These are phyloP conservation scores for Pseudogymnoascus sp. DNA, from an alignment of 2,329 filamentous ascomycete genomes.

Conservation along the genomic window DNA sequence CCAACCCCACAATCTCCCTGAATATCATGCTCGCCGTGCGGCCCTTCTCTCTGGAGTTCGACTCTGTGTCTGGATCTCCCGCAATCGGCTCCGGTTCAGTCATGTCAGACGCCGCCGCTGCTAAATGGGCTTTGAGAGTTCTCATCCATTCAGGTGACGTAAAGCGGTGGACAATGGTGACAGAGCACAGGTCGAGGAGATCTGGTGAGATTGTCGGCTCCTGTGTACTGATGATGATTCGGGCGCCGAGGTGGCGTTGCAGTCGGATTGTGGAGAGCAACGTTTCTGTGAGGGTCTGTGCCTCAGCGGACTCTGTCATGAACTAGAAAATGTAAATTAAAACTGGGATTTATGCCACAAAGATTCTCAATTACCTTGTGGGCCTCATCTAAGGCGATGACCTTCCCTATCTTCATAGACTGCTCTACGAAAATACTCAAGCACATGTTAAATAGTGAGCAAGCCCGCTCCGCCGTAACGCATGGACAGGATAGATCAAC, in stretches of 20 bases:
- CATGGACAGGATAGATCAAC: conserved; percentile 68
- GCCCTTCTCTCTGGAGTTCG: conserved; percentile 11
- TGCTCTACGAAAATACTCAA: conserved; percentile 57
- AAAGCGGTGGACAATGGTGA: conserved; percentile 68
- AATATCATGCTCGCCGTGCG: conserved; percentile 29
- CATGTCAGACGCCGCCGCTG: conserved; percentile 29
- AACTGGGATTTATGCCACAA: not conserved
- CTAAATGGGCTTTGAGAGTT: conserved; percentile 37
- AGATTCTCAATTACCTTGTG: conserved; percentile 48
- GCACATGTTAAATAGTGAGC: conserved; percentile 64
- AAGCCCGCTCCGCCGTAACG: conserved; percentile 57
- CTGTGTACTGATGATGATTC: conserved; percentile 67
- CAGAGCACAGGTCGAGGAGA: conserved; percentile 61
- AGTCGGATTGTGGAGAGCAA: conserved; percentile 57
- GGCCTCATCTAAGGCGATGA: conserved; percentile 67
- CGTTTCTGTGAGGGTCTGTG: conserved; percentile 49
- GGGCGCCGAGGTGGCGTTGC: conserved; percentile 59
- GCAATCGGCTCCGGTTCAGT: conserved; percentile 23
- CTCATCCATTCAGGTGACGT: conserved; percentile 56
- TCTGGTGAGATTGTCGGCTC: conserved; percentile 63
- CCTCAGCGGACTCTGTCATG: conserved; percentile 50
- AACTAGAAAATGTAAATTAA: conserved; percentile 34
- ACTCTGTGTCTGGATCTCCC: conserved; percentile 15
- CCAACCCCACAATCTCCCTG: conserved; percentile 37
- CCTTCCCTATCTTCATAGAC: conserved; percentile 39